phyloP scores from a whole-genome alignment of 208 protist species.

The Angomonas ambiguus region DNA sequence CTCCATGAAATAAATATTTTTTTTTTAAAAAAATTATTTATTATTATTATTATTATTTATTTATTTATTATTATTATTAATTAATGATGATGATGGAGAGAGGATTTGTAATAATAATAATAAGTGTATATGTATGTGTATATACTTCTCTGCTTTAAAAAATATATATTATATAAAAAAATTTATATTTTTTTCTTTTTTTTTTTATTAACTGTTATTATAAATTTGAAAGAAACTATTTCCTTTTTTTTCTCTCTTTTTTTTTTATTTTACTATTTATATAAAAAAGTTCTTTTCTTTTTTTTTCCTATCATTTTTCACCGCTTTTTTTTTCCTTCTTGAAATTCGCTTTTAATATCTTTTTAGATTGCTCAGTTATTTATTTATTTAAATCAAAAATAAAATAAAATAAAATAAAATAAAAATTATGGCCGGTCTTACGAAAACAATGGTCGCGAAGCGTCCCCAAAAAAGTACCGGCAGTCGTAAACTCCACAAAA shows the following conservation, averaged over 20 bases:
- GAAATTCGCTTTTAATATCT: no score
- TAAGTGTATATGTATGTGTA: neutral
- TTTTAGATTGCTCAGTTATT: no score
- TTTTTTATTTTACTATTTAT: conserved; percentile 13
- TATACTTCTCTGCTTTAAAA: conserved; percentile 12
- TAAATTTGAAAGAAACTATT: conserved; percentile 10
- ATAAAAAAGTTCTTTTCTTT: neutral
- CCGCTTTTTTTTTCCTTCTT: neutral
- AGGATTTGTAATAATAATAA: no score
- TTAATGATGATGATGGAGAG: no score
- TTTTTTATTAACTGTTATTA: neutral
- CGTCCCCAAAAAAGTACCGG: conserved; percentile 69
- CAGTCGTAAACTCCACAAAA: conserved; percentile 69
- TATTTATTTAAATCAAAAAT: no score
- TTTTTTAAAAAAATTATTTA: no score
- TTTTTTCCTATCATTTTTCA: conserved; percentile 3
- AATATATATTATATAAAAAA: neutral
- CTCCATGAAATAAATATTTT: no score
- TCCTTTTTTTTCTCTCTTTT: conserved; percentile 1
- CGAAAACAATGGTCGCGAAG: conserved; percentile 56
- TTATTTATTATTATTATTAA: no score
- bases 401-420: neutral
- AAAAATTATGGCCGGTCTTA: conserved; percentile 34
- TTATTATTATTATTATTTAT: no score
- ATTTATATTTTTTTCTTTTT: conserved; percentile 3